Evolutionary conservation across 345 rosid species (phyloP), one percentile per base, ranked within the genome.

Genomic region (Linum trigynum): DNA sequence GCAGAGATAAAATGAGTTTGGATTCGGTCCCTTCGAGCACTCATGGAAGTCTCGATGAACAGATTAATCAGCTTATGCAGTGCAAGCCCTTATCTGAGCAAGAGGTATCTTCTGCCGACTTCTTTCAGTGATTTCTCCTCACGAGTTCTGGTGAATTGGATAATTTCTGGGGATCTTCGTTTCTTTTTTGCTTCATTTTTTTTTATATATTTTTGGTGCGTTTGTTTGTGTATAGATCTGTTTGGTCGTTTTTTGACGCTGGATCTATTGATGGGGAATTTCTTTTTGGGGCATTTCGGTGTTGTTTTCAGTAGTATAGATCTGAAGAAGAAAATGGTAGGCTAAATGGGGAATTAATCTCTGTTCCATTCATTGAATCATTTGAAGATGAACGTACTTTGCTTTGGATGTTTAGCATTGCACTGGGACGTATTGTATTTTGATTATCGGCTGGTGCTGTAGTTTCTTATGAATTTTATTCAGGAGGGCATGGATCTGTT

Each of bases 61-160:
- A 83, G 77, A 83, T 83, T 75, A 39, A 64, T 39, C 85, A 81
- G 78, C 83, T 83, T 43, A 79, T 81, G 80, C 85, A 83, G 82
- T 83, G 87, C 85, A 83, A 77, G 68, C 87, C 87, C 61, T 73
- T 83, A 32, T 81, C 85, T 5, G 85, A 83, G 55, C 81, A 76
- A 63, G 82, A 81, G 80, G 85, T 78, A 62, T 55, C 38, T 17
- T 41, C 38, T 9, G 1, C 9, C 14, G 3, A 15, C 1, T 48
- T 48, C 5, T 55, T n/a, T 7, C 3, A 40, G 16, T 60, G n/a
- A 23, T 23, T 37, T 37, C 55, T 58, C 7, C 14, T 62, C 32
- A 23, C 32, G 32, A 23, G 32, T 23, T 23, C 32, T 23, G 32
- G 32, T 23, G 32, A 23, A 23, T 23, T 23, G 32, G 32, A 23